Base-by-base conservation (phyloP, 1,284 basidiomycete species). In the Ustilago trichophora region DNA sequence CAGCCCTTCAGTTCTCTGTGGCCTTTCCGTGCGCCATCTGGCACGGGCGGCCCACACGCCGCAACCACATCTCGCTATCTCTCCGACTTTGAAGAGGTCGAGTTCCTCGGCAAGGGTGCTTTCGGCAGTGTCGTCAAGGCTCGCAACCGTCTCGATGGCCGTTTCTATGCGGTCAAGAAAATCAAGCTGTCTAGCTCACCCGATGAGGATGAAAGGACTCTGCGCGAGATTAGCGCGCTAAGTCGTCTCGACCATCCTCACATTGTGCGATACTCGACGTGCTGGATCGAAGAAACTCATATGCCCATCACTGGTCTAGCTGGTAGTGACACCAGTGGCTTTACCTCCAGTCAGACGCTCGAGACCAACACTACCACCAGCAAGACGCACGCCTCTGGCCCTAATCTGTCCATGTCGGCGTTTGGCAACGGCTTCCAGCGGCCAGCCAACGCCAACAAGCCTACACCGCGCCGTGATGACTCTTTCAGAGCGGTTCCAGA, bases 111-210 rank as follows among this genome's bases (percentile, higher is more conserved):
- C 1, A 91, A 90, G 78, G 93, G 93, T 1, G 93, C 90, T 0
- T 98, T 94, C 80, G 93, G 93, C 0, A 90, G 91, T 19, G 94
- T 97, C 0, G 92, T 96, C 37, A 97, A 97, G 82, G 93, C 93
- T 1, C 85, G 89, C 48, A 94, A 97, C 78, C 91, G 88, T 82
- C 81, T 86, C 2, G 85, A 86, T 56, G 84, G 82, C 6, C 67
- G 77, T 33, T 71, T 74, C 41, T 81, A 73, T 38, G 90, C 91
- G 4, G 87, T 91, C 69, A 96, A 98, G 85, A 95, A 96, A 83
- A 89, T 98, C 75, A 88, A 89, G 51, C 85, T 97, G 15, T 75
- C 80, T 10, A 87, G 88, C 42, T 88, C 88, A 0, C 85, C 86
- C 36, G 90, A 92, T 64, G 90, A 89, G 60, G 92, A 94, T 77